These are phyloP conservation scores for Penicillium dipodomyicola DNA, from an alignment of 495 filamentous ascomycete species.

Conservation along the genomic window DNA sequence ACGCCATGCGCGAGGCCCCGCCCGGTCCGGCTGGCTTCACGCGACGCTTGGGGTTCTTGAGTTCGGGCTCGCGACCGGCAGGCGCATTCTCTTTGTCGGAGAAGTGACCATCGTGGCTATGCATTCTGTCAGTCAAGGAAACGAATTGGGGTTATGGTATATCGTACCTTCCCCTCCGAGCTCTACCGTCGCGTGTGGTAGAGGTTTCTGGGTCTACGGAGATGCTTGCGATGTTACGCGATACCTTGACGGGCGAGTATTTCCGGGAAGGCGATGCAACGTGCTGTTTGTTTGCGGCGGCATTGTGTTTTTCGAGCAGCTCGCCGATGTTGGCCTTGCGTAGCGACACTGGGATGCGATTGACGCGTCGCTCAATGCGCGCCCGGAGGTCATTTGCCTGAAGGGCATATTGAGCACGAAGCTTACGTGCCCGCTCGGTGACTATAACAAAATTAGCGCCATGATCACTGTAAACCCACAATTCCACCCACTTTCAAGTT, in stretches of 20 bases:
- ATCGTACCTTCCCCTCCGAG: slow-evolving; percentile 64
- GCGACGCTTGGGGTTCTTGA: slow-evolving; percentile 63
- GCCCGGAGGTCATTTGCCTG: slow-evolving; percentile 80
- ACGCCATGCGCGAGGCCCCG: slow-evolving; percentile 49
- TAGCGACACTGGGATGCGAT: slow-evolving; percentile 79
- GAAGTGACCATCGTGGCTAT: slow-evolving; percentile 61
- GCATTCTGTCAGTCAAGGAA: slow-evolving; percentile 14
- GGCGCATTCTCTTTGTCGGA: slow-evolving; percentile 79
- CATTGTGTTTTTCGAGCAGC: slow-evolving; percentile 59
- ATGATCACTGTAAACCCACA: neutral
- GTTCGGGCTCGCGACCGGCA: slow-evolving; percentile 36
- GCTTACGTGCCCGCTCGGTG: slow-evolving; percentile 84
- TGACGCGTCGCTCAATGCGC: slow-evolving; percentile 90
- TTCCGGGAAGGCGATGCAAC: slow-evolving; percentile 30
- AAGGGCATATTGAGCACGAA: slow-evolving; percentile 84
- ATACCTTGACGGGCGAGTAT: slow-evolving; percentile 31
- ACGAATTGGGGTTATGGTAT: neutral
- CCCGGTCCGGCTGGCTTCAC: slow-evolving; percentile 37
- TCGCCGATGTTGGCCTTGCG: slow-evolving; percentile 84
- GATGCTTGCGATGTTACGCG: slow-evolving; percentile 30
- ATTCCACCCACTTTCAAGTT: slow-evolving; percentile 74
- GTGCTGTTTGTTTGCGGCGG: slow-evolving; percentile 29
- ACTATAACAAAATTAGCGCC: slow-evolving; percentile 50
- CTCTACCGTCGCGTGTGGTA: slow-evolving; percentile 37
- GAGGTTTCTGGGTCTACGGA: slow-evolving; percentile 32